phyloP scores from a whole-genome alignment of 1,284 basidiomycete genomes.

The Microbotryum violaceum region DNA sequence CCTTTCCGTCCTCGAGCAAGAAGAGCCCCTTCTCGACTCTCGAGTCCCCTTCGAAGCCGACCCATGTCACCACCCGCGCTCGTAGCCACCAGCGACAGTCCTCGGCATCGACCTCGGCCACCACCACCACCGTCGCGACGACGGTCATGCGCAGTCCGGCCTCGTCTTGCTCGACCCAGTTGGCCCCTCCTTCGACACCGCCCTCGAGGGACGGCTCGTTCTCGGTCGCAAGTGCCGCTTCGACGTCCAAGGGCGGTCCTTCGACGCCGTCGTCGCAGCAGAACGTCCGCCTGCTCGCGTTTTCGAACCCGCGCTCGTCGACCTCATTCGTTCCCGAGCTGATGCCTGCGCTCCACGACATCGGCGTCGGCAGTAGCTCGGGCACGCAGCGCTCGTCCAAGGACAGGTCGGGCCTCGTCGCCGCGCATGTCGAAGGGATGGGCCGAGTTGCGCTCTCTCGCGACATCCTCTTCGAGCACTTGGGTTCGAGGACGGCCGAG shows the following conservation, averaged over 20 bases:
- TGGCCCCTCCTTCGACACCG: neutral
- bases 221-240: neutral
- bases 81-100: slow-evolving; percentile 1
- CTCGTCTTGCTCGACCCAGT: slow-evolving; percentile 4
- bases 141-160: neutral
- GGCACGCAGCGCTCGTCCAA: too few species aligned
- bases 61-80: neutral
- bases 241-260: neutral
- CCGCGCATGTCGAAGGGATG: slow-evolving; percentile 26
- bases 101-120: slow-evolving; percentile 3
- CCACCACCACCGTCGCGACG: neutral
- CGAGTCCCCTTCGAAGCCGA: slow-evolving; percentile 22
- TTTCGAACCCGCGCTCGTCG: neutral
- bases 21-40: slow-evolving; percentile 15
- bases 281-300: neutral
- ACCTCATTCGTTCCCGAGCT: neutral
- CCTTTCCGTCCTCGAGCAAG: neutral
- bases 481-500: slow-evolving; percentile 9
- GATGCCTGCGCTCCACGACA: neutral
- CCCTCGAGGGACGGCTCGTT: neutral
- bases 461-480: slow-evolving; percentile 10
- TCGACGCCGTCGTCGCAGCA: neutral
- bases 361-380: neutral
- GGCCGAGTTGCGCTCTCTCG: slow-evolving; percentile 29
- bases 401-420: slow-evolving; percentile 12